phyloP scores from a whole-genome alignment of 225 moss, liverwort and hornwort species.

The Pleurozium schreberi region DNA sequence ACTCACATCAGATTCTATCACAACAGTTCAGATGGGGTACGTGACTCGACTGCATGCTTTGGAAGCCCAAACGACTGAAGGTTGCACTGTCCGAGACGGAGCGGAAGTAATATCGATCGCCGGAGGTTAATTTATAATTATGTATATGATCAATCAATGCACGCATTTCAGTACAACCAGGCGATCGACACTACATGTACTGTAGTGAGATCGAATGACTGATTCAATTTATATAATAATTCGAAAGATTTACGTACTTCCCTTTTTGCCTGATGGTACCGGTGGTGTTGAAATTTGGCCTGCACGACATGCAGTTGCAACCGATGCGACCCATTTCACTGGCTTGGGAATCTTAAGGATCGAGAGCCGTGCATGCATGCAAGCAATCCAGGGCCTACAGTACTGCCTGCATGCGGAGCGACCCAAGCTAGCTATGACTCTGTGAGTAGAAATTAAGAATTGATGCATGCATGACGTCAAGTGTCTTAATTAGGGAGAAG shows the following conservation, averaged over 20 bases:
- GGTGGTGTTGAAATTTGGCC: background rate
- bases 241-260: too few species aligned
- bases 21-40: background rate
- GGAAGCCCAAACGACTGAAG: background rate
- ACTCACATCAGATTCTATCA: too few species aligned
- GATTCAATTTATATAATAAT: background rate
- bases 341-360: background rate
- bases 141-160: background rate
- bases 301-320: background rate
- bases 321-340: background rate
- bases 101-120: background rate
- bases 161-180: background rate
- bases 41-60: background rate
- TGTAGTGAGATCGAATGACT: too few species aligned
- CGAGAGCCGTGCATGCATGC: background rate
- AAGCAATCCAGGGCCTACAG: background rate
- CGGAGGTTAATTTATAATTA: too few species aligned
- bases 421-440: too few species aligned
- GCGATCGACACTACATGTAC: too few species aligned
- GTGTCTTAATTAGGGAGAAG: background rate
- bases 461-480: background rate
- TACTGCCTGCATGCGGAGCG: background rate
- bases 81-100: background rate
- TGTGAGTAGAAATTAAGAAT: too few species aligned
- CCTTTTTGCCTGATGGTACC: background rate